Evolutionary conservation across 345 rosid genomes (phyloP), one percentile per base, ranked within the genome.

Genomic region (Mercurialis annua): DNA sequence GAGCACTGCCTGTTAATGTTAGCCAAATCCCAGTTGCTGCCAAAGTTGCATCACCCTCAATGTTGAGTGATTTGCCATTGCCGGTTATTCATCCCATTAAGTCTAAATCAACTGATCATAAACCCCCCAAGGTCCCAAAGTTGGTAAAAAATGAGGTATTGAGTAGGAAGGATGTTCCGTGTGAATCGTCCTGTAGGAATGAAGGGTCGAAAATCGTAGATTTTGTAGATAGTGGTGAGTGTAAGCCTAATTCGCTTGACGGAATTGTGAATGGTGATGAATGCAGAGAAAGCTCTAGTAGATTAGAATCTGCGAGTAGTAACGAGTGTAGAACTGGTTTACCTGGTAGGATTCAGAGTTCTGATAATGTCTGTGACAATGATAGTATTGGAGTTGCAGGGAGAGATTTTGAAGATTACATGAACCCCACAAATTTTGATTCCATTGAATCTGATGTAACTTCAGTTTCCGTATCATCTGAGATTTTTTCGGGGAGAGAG

Each of bases 11-110:
- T 1, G 77, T 91, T 46, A 81, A 79, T 60, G 65, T 91, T 55
- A 73, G 69, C 47, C 71, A 78, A 51, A 88, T 94, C 40, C 99
- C 99, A 17, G 64, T 76, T 10, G 97, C 97, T 54, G 36, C 68
- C n/a, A 66, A 46, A 15, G 62, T 87, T 59, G 70, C 80, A 10
- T 79, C 90, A 2, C 67, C 70, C 21, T 82, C 73, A 44, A 18
- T 66, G 17, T 38, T 67, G 16, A 73, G 36, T 50, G 78, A 65
- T 34, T 30, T 69, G 48, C 51, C 84, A 7, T 75, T 87, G 73
- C 94, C 96, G 4, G 78, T 93, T 44, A 76, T 80, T 67, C 89
- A 76, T 29, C 97, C 96, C 1, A 65, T 84, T 64, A 83, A 59
- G 80, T 47, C 73, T 54, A 72, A 51, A 5, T 73, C 68, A 12